Conservation (phyloP, 345 rosid genomes). For the Stellera chamaejasme region DNA sequence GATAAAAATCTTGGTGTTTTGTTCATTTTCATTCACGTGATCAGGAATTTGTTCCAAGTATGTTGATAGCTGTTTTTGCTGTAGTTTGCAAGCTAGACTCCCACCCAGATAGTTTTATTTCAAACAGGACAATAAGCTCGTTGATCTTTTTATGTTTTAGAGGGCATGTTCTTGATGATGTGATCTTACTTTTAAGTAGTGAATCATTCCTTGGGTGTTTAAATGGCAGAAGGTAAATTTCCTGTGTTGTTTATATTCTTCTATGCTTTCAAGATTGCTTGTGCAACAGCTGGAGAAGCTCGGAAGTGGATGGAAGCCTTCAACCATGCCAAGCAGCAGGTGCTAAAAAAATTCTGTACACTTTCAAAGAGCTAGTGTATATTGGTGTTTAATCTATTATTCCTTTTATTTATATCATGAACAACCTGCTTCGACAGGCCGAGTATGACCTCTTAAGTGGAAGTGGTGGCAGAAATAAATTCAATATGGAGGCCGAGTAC, state of each 20-base stretch:
- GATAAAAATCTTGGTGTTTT: too few species aligned
- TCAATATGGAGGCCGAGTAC: conserved; percentile 82
- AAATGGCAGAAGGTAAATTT: conserved; percentile 6
- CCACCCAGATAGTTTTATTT: too few species aligned
- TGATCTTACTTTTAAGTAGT: background rate
- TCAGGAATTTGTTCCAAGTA: too few species aligned
- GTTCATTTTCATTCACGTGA: too few species aligned
- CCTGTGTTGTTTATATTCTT: conserved; percentile 8
- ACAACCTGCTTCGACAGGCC: conserved; percentile 43
- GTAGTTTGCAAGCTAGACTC: too few species aligned
- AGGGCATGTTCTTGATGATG: background rate
- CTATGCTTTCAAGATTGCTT: conserved; percentile 65
- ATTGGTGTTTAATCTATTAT: background rate
- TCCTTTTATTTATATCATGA: conserved; percentile 11
- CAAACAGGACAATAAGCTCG: too few species aligned
- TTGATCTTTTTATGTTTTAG: background rate
- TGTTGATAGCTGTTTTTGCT: too few species aligned
- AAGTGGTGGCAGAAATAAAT: conserved; percentile 60
- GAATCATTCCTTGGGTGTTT: conserved; percentile 3
- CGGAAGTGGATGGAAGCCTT: conserved; percentile 91
- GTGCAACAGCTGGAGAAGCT: conserved; percentile 86
- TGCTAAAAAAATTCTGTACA: conserved; percentile 20
- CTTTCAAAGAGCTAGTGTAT: background rate
- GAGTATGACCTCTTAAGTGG: conserved; percentile 61
- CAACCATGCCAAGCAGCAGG: conserved; percentile 96